These are phyloP conservation scores for Cardamine occulta DNA, from an alignment of 345 rosid species.

Conservation along the genomic window DNA sequence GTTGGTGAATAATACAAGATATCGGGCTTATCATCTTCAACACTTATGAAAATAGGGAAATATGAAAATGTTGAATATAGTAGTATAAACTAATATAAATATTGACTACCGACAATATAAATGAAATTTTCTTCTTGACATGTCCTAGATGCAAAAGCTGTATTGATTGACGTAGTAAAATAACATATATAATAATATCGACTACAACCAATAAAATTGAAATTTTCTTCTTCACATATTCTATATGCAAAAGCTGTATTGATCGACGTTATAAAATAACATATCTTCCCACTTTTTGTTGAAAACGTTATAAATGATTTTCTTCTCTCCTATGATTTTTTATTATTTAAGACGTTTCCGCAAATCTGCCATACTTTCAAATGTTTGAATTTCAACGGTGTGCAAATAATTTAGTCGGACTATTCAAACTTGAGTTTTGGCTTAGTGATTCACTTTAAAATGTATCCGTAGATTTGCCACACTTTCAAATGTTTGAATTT, in stretches of 20 bases:
- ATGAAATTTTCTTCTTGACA: neutral
- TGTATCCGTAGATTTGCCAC: no score
- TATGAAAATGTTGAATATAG: neutral
- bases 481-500: no score
- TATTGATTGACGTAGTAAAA: neutral
- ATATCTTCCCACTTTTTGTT: no score
- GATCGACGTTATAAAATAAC: neutral
- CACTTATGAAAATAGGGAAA: neutral
- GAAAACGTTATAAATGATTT: no score
- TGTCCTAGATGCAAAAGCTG: neutral
- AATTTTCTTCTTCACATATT: neutral
- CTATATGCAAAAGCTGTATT: neutral
- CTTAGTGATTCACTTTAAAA: no score
- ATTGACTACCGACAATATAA: neutral
- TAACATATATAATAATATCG: no score
- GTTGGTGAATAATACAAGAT: neutral
- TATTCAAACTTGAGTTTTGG: neutral
- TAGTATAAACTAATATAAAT: neutral
- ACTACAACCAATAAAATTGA: no score
- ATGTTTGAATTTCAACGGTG: neutral
- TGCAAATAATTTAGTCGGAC: neutral
- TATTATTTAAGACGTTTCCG: neutral
- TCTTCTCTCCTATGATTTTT: no score
- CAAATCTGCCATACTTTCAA: neutral
- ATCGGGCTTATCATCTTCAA: neutral